Base-by-base conservation (phyloP, 2,329 filamentous ascomycete genomes). In the Sphaerulina vaccinii region DNA sequence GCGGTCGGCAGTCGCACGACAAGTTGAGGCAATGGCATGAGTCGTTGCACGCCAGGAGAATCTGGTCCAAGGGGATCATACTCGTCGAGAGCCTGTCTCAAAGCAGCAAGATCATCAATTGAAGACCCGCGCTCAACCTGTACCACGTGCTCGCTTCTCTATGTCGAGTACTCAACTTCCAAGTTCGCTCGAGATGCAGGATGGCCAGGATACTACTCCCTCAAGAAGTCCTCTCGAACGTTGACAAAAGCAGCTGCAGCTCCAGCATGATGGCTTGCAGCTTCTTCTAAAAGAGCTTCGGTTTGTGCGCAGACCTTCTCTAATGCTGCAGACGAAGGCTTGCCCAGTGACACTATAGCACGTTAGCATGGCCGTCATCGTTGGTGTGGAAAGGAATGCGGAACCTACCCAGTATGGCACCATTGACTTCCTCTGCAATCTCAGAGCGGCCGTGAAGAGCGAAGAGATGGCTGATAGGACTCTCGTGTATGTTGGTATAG, bases 391-490 rank as follows among this genome's bases (percentile, higher is more conserved):
- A 32, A 48, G 54, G 4, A 49, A 13, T 49, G 49, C 37, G 51
- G 9, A 13, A 78, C 84, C 74, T 75, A 95, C 90, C 84, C 54
- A 99, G 71, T 62, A 99, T 96, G 40, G 90, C 91, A 55, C 89
- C 88, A 70, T 97, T 97, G 51, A 99, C 76, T 70, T 96, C 91
- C 73, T 99, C 93, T 7, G 91, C 91, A 35, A 97, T 89, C 15
- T 83, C 78, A 15, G 85, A 82, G 37, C 93, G 78, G 1, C 88
- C 90, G 46, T 80, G 82, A 33, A 81, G 78, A 63, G 95, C 88
- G 51, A 99, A 75, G 54, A 96, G 74, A 65, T 89, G 86, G 13
- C 86, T 85, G 52, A 96, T 80, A 53, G 86, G 82, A 56, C 88
- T 89, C 60, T 85, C 83, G 13, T 87, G 78, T 0, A 91, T 88